Evolutionary conservation across 768 basidiomycete genomes (phyloP).

Genomic region (Boletellus emodensis): DNA sequence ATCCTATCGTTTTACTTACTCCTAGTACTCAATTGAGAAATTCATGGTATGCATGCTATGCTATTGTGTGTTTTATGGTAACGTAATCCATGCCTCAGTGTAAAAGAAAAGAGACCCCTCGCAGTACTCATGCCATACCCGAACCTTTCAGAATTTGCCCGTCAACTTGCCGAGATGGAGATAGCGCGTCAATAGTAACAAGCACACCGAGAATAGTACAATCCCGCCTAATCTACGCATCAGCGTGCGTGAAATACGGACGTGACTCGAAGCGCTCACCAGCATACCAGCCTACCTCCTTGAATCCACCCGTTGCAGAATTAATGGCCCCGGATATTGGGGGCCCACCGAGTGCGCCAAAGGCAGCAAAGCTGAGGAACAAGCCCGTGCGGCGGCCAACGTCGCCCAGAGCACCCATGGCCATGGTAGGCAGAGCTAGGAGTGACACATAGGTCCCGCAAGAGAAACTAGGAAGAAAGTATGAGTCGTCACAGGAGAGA

Average conservation of each 20-base stretch:
- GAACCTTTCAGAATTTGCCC: conserved; percentile 38
- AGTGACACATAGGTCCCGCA: conserved; percentile 63
- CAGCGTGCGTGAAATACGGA: background rate
- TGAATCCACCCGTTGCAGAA: conserved; percentile 45
- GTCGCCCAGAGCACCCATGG: conserved; percentile 57
- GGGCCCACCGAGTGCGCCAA: conserved; percentile 65
- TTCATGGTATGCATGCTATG: too few relatives aligned
- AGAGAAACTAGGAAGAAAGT: conserved; percentile 39
- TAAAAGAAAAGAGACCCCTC: too few relatives aligned
- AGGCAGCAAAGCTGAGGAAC: conserved; percentile 53
- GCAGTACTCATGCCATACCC: too few relatives aligned
- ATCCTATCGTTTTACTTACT: too few relatives aligned
- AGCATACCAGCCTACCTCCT: conserved; percentile 39
- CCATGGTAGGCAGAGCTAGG: conserved; percentile 54
- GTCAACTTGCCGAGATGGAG: conserved; percentile 38
- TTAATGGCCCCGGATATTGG: conserved; percentile 73
- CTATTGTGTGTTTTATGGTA: too few relatives aligned
- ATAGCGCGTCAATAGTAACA: conserved; percentile 41
- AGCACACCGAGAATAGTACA: conserved; percentile 37
- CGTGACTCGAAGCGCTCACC: conserved; percentile 15
- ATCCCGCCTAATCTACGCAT: conserved; percentile 28
- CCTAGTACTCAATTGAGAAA: too few relatives aligned
- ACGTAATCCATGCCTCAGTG: too few relatives aligned
- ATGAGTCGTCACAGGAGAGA: background rate
- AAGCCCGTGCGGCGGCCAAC: conserved; percentile 67